Evolutionary conservation across 352 stramenopile genomes (phyloP).

Genomic region (Phytophthora fragariaefolia): DNA sequence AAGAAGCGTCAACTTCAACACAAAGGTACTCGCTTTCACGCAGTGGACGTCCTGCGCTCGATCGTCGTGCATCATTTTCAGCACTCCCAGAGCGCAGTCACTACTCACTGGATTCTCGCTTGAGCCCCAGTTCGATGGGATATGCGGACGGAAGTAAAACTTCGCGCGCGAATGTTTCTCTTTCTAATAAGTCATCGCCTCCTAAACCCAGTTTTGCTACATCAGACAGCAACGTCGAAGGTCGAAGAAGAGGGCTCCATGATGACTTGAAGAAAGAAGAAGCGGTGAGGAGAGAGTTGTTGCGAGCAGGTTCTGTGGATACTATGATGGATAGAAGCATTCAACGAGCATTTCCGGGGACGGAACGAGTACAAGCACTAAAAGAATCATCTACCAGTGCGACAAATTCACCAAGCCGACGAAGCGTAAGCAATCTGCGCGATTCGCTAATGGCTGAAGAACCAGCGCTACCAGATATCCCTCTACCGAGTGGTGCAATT

Average conservation of each 20-base stretch:
- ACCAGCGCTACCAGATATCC: conserved; percentile 72
- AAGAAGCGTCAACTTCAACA: conserved; percentile 6
- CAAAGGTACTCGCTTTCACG: conserved; percentile 27
- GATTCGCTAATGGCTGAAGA: conserved; percentile 46
- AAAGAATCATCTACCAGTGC: conserved; percentile 30
- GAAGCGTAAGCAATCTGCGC: conserved; percentile 9
- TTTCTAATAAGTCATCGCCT: conserved; percentile 10
- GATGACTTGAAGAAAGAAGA: conserved; percentile 36
- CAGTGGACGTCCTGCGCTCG: conserved; percentile 38
- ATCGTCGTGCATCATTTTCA: conserved; percentile 61
- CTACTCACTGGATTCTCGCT: conserved; percentile 10
- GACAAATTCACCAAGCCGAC: conserved; percentile 22
- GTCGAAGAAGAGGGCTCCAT: conserved; percentile 20
- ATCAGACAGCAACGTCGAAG: conserved; percentile 16
- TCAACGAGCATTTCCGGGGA: conserved; percentile 8
- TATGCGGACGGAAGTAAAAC: conserved; percentile 28
- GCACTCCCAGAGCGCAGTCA: conserved; percentile 23
- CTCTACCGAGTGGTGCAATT: conserved; percentile 40
- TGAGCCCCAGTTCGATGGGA: conserved; percentile 3
- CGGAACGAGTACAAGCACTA: conserved; percentile 20
- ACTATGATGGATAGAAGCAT: conserved; percentile 27
- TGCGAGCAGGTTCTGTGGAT: conserved; percentile 34
- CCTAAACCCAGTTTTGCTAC: conserved; percentile 13
- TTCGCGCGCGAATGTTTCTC: conserved; percentile 17
- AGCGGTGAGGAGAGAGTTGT: conserved; percentile 29